A percentile compares a stretch with the other conserved stretches of the same genome.
Conservation (phyloP, 2,329 filamentous ascomycete species). For the Myriosclerotinia scirpicola region DNA sequence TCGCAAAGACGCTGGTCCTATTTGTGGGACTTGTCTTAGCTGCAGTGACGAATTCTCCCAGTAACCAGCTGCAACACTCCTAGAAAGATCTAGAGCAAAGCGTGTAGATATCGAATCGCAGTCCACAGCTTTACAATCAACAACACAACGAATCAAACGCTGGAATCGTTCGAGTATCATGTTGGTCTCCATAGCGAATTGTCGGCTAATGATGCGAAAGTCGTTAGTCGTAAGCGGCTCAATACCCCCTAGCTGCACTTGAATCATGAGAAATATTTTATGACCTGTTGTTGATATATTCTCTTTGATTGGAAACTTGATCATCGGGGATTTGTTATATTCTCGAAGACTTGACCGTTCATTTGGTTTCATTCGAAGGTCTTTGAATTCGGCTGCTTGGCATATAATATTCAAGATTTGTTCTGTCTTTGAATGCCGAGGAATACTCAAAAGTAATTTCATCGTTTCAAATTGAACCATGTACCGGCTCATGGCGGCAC, state of each 20-base stretch:
- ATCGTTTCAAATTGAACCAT: conserved; percentile 80
- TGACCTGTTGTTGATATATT: conserved; percentile 65
- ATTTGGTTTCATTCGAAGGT: conserved; percentile 66
- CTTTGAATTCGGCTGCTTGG: conserved; percentile 70
- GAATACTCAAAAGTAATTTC: conserved; percentile 65
- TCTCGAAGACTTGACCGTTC: conserved; percentile 71
- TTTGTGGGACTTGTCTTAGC: conserved; percentile 76
- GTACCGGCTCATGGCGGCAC: conserved; percentile 79
- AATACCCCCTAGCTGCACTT: conserved; percentile 67
- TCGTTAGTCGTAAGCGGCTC: conserved; percentile 62
- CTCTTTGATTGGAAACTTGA: conserved; percentile 70
- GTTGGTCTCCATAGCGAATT: conserved; percentile 60
- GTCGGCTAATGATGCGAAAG: conserved; percentile 51
- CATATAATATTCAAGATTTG: conserved; percentile 67
- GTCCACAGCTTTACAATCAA: conserved; percentile 65
- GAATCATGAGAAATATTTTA: conserved; percentile 77
- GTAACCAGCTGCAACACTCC: conserved; percentile 69
- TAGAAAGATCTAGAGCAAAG: conserved; percentile 72
- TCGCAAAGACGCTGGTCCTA: conserved; percentile 73
- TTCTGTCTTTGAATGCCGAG: conserved; percentile 59
- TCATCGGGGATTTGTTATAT: conserved; percentile 66
- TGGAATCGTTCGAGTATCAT: conserved; percentile 68
- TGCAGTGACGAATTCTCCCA: conserved; percentile 81
- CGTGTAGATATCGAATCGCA: conserved; percentile 65
- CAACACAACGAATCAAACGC: conserved; percentile 70